Evolutionary conservation across 1,284 basidiomycete genomes (phyloP).

Genomic region (Apiotrichum akiyoshidainum): DNA sequence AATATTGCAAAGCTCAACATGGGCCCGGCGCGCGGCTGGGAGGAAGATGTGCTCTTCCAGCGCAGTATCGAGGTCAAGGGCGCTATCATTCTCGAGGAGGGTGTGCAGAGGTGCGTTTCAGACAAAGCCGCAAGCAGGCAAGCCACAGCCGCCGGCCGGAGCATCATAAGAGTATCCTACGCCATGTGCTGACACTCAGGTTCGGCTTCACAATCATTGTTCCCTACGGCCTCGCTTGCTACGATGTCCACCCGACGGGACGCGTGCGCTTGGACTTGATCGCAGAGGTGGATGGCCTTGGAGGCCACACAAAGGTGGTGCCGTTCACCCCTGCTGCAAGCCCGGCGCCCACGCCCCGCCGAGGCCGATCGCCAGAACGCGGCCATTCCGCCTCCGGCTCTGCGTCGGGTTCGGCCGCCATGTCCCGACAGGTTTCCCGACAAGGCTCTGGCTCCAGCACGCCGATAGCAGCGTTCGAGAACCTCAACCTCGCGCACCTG

Average conservation of each 20-base stretch:
- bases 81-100: constrained; percentile 25
- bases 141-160: not conserved
- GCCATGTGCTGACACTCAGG: constrained; percentile 12
- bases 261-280: constrained; percentile 23
- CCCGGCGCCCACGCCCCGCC: constrained; percentile 4
- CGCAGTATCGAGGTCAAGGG: constrained; percentile 24
- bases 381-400: not conserved
- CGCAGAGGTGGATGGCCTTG: constrained; percentile 26
- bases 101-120: constrained; percentile 23
- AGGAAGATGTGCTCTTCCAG: constrained; percentile 29
- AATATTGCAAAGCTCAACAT: constrained; percentile 20
- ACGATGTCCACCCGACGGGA: constrained; percentile 29
- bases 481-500: not conserved
- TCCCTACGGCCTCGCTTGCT: constrained; percentile 22
- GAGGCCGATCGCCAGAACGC: constrained; percentile 3
- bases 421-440: too few species aligned
- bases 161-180: not conserved
- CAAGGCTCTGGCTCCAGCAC: not conserved
- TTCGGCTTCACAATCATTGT: constrained; percentile 35
- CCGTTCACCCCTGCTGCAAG: not conserved
- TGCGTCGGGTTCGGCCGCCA: too few species aligned
- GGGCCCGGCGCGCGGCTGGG: constrained; percentile 17
- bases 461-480: not conserved
- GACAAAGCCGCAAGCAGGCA: too few species aligned
- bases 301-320: not conserved